Conservation (phyloP, 2,329 filamentous ascomycete species). For the Cercospora canescens region DNA sequence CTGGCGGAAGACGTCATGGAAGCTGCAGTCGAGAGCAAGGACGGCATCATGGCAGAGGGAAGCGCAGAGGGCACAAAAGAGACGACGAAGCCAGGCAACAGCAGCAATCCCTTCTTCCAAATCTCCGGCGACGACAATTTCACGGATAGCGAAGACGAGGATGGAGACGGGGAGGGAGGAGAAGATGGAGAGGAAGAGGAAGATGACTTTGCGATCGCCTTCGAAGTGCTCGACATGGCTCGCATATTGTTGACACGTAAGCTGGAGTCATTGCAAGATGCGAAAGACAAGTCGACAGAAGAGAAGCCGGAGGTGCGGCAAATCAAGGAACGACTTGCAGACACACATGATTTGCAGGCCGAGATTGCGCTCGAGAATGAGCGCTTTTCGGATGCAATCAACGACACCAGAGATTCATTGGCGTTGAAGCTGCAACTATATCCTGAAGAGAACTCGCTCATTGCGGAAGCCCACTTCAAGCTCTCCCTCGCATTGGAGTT, state of each 20-base stretch:
- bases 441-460: constrained; percentile 75
- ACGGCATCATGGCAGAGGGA: constrained; percentile 42
- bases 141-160: constrained; percentile 70
- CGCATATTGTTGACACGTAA: constrained; percentile 61
- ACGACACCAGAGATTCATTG: constrained; percentile 76
- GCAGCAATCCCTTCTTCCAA: constrained; percentile 80
- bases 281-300: constrained; percentile 45
- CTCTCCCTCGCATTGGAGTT: constrained; percentile 94
- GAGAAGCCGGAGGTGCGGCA: constrained; percentile 50
- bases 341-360: constrained; percentile 89
- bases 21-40: constrained; percentile 46
- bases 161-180: constrained; percentile 44
- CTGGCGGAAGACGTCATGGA: constrained; percentile 43
- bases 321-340: constrained; percentile 82
- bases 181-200: constrained; percentile 53
- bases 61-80: constrained; percentile 45
- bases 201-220: constrained; percentile 64
- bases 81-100: constrained; percentile 41
- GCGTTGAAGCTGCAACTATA: constrained; percentile 77
- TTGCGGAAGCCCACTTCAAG: constrained; percentile 96
- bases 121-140: constrained; percentile 95
- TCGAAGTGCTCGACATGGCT: constrained; percentile 63
- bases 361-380: constrained; percentile 98
- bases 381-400: constrained; percentile 83
- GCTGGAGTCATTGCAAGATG: constrained; percentile 50